A percentile compares a stretch with the other conserved stretches of the same genome.
Conservation (phyloP, 2,329 filamentous ascomycete genomes). For the Diaporthe humulicola region DNA sequence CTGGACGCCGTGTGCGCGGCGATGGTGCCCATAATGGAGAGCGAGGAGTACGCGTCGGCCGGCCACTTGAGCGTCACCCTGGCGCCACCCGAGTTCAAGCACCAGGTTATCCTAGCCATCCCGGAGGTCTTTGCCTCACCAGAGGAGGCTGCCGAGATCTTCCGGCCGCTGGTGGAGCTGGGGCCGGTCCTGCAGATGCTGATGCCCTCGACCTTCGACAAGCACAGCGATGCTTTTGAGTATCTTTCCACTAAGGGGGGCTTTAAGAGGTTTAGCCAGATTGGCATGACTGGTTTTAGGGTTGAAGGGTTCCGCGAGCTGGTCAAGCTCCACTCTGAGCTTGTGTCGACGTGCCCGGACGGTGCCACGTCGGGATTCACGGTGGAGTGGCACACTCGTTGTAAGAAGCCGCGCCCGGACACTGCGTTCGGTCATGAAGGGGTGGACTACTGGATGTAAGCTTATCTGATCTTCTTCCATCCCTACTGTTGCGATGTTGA, state of each 20-base stretch:
- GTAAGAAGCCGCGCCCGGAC: not conserved
- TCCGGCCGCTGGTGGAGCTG: too few relatives aligned
- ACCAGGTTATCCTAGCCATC: too few relatives aligned
- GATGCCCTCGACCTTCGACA: conserved; percentile 1
- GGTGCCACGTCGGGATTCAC: not conserved
- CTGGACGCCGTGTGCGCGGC: too few relatives aligned
- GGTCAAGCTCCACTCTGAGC: not conserved
- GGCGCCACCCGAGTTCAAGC: too few relatives aligned
- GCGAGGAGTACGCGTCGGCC: too few relatives aligned
- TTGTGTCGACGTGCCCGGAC: not conserved
- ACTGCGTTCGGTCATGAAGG: not conserved
- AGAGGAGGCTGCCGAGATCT: too few relatives aligned
- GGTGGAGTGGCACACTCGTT: not conserved
- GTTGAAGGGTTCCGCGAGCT: not conserved
- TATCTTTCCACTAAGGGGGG: not conserved
- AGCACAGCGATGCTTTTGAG: not conserved
- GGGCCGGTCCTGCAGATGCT: not conserved
- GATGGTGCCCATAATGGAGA: too few relatives aligned
- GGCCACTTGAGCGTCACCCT: too few relatives aligned
- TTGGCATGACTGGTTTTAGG: not conserved
- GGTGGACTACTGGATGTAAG: not conserved
- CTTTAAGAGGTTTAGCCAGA: conserved; percentile 1
- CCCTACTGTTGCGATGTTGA: not conserved
- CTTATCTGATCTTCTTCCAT: not conserved
- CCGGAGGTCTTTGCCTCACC: too few relatives aligned